These are phyloP conservation scores for Datisca glomerata DNA, from an alignment of 306 rosid genomes.

Conservation along the genomic window DNA sequence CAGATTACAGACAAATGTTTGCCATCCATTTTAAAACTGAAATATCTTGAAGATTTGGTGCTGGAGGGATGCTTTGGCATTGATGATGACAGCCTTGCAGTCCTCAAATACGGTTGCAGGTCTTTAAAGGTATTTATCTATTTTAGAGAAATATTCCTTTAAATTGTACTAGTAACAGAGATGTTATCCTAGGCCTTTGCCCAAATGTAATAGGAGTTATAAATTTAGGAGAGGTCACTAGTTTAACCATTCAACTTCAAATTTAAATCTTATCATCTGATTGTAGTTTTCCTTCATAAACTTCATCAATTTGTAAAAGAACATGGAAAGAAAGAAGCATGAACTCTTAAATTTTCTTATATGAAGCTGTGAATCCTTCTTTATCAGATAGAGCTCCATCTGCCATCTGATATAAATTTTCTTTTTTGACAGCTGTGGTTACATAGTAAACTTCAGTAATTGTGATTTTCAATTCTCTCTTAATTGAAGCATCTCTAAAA, in stretches of 20 bases:
- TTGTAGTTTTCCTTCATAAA: too few species aligned
- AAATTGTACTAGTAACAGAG: neutral
- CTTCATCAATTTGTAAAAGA: too few species aligned
- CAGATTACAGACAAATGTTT: conserved; percentile 85
- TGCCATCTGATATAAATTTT: too few species aligned
- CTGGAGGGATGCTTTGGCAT: conserved; percentile 87
- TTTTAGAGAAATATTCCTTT: neutral
- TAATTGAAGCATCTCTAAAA: too few species aligned
- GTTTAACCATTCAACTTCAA: neutral
- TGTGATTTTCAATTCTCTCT: too few species aligned
- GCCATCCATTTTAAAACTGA: conserved; percentile 57
- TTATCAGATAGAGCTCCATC: too few species aligned
- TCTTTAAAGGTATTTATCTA: conserved; percentile 55
- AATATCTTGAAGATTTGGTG: conserved; percentile 70
- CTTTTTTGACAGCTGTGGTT: too few species aligned
- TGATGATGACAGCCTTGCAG: conserved; percentile 50
- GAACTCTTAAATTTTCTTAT: too few species aligned
- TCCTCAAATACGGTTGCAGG: conserved; percentile 55
- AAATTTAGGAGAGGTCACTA: neutral
- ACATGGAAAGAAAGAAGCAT: too few species aligned
- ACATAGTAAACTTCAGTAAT: too few species aligned
- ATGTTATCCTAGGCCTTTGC: neutral
- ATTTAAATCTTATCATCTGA: neutral
- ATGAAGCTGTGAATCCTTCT: too few species aligned
- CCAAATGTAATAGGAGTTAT: too few species aligned